These are phyloP conservation scores for Yueomyces sp. DNA, from an alignment of 805 yeast genomes.

Conservation along the genomic window DNA sequence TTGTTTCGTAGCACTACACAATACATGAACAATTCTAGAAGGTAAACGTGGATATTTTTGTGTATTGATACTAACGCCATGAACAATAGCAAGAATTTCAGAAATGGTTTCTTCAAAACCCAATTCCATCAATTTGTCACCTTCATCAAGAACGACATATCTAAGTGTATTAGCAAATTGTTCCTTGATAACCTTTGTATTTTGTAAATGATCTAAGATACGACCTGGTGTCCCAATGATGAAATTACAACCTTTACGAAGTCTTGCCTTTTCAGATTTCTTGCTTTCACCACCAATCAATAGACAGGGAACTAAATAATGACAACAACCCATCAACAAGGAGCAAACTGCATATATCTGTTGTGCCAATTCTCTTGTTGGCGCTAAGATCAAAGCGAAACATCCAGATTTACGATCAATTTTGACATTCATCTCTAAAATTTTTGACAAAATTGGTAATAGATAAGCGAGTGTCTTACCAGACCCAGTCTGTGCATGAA, in stretches of 20 bases:
- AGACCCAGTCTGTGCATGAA: constrained; percentile 96
- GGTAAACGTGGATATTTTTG: constrained; percentile 48
- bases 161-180: constrained; percentile 48
- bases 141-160: constrained; percentile 91
- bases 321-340: constrained; percentile 59
- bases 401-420: constrained; percentile 60
- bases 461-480: constrained; percentile 89
- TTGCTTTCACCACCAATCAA: constrained; percentile 98
- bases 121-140: constrained; percentile 87
- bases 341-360: constrained; percentile 81
- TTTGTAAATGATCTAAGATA: constrained; percentile 84
- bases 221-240: constrained; percentile 98
- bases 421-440: constrained; percentile 41
- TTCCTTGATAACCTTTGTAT: constrained; percentile 60
- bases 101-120: constrained; percentile 93
- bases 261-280: constrained; percentile 88
- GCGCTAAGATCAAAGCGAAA: constrained; percentile 79
- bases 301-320: constrained; percentile 85
- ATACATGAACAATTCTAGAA: constrained; percentile 51
- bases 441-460: constrained; percentile 65
- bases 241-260: constrained; percentile 90
- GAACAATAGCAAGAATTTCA: constrained; percentile 51
- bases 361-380: constrained; percentile 88
- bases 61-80: constrained; percentile 28
- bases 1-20: constrained; percentile 92